These are phyloP conservation scores for Reutealis trisperma DNA, from an alignment of 345 rosid genomes.

Conservation along the genomic window DNA sequence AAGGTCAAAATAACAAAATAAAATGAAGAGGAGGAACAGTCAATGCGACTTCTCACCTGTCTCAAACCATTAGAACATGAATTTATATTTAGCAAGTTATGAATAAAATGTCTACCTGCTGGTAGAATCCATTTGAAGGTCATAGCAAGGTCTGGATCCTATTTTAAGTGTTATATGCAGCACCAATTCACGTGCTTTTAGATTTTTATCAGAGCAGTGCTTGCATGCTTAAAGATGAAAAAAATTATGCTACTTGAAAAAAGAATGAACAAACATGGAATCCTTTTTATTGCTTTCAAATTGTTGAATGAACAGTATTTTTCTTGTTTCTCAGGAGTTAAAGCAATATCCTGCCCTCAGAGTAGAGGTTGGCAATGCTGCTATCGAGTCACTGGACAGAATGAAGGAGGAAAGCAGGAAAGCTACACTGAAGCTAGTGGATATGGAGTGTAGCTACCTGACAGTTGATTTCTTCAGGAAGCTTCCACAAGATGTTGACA, in stretches of 20 bases:
- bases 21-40: not conserved
- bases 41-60: too few relatives aligned
- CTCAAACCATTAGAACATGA: not conserved
- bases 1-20: not conserved
- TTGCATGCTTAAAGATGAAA: not conserved
- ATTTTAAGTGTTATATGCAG: not conserved
- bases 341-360: slow-evolving; percentile 97
- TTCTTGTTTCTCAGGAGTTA: slow-evolving; percentile 65
- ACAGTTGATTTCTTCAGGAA: slow-evolving; percentile 97
- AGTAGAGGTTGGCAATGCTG: slow-evolving; percentile 90
- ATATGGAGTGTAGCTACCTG: slow-evolving; percentile 92
- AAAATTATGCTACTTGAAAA: not conserved
- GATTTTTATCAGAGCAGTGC: not conserved
- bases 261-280: not conserved
- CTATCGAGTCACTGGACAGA: slow-evolving; percentile 82
- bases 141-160: not conserved
- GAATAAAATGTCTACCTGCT: not conserved
- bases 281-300: not conserved
- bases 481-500: slow-evolving; percentile 97
- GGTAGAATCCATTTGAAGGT: not conserved
- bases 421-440: slow-evolving; percentile 89
- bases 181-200: not conserved
- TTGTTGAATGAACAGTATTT: slow-evolving; percentile 3
- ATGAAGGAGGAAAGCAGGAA: slow-evolving; percentile 92
- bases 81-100: not conserved